These are phyloP conservation scores for Monilinia fructicola DNA, from an alignment of 2,329 filamentous ascomycete genomes.

Conservation along the genomic window DNA sequence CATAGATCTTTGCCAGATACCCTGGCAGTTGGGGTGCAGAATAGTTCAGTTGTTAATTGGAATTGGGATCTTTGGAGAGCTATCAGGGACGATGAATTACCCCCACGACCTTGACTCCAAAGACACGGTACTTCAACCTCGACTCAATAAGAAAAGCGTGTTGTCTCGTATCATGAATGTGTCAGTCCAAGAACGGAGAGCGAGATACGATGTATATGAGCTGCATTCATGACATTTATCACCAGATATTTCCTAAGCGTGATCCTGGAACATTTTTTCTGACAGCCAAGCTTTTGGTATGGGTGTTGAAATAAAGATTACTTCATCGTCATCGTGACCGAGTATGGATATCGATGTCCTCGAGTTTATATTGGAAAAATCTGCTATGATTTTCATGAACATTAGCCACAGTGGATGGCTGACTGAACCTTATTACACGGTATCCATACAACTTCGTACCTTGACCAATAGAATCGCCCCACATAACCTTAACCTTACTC, in stretches of 20 bases:
- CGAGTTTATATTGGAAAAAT: not conserved
- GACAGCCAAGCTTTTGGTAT: not conserved
- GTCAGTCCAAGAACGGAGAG: conserved; percentile 13
- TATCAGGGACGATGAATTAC: conserved; percentile 38
- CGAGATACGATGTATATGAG: conserved; percentile 30
- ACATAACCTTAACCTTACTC: too few relatives aligned
- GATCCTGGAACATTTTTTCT: conserved; percentile 41
- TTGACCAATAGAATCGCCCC: not conserved
- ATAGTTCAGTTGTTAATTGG: conserved; percentile 42
- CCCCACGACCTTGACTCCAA: conserved; percentile 30
- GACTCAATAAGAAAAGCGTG: conserved; percentile 28
- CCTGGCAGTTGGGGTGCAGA: conserved; percentile 38
- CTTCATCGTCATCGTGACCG: not conserved
- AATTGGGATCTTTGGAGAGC: conserved; percentile 37
- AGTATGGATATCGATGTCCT: not conserved
- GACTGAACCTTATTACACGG: too few relatives aligned
- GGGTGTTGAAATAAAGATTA: not conserved
- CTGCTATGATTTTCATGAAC: not conserved
- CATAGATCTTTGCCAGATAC: conserved; percentile 42
- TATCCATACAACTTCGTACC: not conserved
- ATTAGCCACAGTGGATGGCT: not conserved
- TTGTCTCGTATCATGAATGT: conserved; percentile 24
- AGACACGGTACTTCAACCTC: conserved; percentile 23
- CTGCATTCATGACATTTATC: conserved; percentile 40
- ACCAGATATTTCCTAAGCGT: conserved; percentile 41